Conservation (phyloP, 768 basidiomycete species). For the Lyophyllum atratum region DNA sequence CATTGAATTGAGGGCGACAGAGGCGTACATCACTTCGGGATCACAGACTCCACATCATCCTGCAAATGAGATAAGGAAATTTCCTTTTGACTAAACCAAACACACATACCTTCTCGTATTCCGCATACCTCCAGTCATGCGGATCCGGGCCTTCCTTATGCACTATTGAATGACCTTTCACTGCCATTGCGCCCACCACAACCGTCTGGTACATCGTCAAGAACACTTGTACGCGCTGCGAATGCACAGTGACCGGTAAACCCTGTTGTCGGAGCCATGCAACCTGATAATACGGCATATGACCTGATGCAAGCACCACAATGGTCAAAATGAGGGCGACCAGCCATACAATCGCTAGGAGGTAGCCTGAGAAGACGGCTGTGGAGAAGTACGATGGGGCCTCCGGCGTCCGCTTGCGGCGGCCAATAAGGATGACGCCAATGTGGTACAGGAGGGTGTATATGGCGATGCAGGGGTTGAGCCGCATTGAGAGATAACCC, state of each 20-base stretch:
- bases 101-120: constrained; percentile 11
- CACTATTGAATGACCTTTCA: constrained; percentile 30
- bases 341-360: constrained; percentile 32
- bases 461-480: constrained; percentile 30
- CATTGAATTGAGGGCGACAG: not conserved
- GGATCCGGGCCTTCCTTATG: constrained; percentile 31
- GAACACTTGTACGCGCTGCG: constrained; percentile 31
- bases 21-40: not conserved
- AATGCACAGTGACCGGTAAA: constrained; percentile 27
- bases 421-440: constrained; percentile 26
- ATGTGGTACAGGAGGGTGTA: constrained; percentile 32
- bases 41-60: constrained; percentile 12
- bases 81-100: not conserved
- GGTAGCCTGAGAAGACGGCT: constrained; percentile 28
- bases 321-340: constrained; percentile 30
- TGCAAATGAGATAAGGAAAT: not conserved
- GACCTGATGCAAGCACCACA: constrained; percentile 22
- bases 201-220: constrained; percentile 26
- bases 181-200: constrained; percentile 25
- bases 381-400: constrained; percentile 36
- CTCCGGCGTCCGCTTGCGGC: constrained; percentile 22
- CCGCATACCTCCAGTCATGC: constrained; percentile 28
- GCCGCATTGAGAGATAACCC: constrained; percentile 33
- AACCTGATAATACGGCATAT: constrained; percentile 17
- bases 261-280: constrained; percentile 24